These are phyloP conservation scores for Trichoderma erinaceum DNA, from an alignment of 495 filamentous ascomycete species.

Conservation along the genomic window DNA sequence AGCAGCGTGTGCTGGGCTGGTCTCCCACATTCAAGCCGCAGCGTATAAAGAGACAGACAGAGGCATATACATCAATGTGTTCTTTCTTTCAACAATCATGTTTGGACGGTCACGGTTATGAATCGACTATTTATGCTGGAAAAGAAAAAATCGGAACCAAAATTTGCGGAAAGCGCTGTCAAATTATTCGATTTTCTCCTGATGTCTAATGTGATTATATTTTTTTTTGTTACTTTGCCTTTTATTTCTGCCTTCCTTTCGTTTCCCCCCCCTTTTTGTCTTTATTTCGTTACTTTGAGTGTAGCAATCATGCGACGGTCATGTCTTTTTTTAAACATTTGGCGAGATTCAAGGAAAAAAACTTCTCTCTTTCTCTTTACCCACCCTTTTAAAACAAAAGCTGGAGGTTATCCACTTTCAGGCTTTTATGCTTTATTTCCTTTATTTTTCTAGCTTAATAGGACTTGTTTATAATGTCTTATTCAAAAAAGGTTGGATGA, in stretches of 20 bases:
- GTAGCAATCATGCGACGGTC: background rate
- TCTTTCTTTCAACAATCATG: conserved; percentile 2
- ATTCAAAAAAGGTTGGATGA: background rate
- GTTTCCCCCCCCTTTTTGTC: background rate
- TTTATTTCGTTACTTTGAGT: background rate
- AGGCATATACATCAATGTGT: background rate
- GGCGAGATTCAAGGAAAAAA: background rate
- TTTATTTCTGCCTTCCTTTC: background rate
- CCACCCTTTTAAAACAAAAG: background rate
- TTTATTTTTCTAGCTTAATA: background rate
- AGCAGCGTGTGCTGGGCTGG: conserved; percentile 7
- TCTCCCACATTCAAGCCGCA: conserved; percentile 5
- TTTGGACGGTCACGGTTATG: background rate
- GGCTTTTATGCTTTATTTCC: background rate
- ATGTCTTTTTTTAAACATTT: background rate
- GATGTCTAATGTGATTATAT: background rate
- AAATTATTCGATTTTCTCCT: background rate
- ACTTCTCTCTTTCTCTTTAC: background rate
- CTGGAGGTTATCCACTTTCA: background rate
- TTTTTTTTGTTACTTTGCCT: background rate
- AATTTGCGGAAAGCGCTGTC: conserved; percentile 1
- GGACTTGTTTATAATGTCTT: background rate
- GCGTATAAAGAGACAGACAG: background rate
- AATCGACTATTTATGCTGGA: conserved; percentile 4
- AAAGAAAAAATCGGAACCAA: conserved; percentile 1